phyloP scores from a whole-genome alignment of 2,329 filamentous ascomycete genomes.

The Venturia pyrina region DNA sequence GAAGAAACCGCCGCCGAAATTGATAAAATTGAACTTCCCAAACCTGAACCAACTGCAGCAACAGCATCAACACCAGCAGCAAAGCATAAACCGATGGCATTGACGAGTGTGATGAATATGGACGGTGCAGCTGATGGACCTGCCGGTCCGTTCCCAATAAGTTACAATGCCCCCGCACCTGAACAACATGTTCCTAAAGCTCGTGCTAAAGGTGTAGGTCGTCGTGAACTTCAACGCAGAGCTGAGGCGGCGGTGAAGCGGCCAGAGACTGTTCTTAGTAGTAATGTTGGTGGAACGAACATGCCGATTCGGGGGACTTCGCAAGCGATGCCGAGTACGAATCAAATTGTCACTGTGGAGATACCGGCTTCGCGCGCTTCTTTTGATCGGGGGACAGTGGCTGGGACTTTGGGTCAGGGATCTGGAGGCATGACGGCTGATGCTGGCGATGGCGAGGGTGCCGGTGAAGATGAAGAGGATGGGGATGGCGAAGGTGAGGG shows the following conservation, averaged over 20 bases:
- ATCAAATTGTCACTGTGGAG: conserved; percentile 17
- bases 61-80: conserved; percentile 13
- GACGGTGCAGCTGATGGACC: conserved; percentile 19
- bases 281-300: background rate
- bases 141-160: conserved; percentile 17
- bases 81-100: conserved; percentile 15
- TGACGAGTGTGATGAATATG: conserved; percentile 24
- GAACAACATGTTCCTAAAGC: conserved; percentile 17
- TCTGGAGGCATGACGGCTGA: background rate
- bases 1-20: conserved; percentile 53
- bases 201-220: conserved; percentile 48
- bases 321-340: conserved; percentile 15
- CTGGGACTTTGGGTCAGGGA: background rate
- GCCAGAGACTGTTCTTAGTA: background rate
- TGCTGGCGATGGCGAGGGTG: conserved; percentile 2
- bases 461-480: conserved; percentile 18
- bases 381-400: background rate
- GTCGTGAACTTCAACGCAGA: conserved; percentile 47
- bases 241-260: conserved; percentile 42
- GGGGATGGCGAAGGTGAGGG: background rate
- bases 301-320: conserved; percentile 10
- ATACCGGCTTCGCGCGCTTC: background rate
- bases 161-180: conserved; percentile 14
- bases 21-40: conserved; percentile 37
- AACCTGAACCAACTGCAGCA: conserved; percentile 28